phyloP scores from a whole-genome alignment of 257 asterid species.

The Nicotiana noctiflora region DNA sequence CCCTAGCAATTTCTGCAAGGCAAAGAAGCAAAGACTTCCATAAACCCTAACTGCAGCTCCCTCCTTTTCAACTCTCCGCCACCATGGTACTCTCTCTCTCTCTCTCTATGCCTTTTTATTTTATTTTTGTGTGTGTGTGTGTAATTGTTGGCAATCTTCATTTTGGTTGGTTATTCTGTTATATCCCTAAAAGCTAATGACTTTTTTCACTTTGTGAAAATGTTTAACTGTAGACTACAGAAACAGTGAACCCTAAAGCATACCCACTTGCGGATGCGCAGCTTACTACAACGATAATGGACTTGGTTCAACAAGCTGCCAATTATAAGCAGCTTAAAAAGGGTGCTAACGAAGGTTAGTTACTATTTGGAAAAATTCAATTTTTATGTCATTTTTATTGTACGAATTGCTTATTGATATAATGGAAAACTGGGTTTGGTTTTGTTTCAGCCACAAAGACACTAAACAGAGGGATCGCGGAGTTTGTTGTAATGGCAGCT shows the following conservation, averaged over 20 bases:
- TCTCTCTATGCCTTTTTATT: not conserved
- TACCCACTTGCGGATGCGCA: constrained; percentile 83
- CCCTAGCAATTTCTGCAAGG: not conserved
- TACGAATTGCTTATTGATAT: not conserved
- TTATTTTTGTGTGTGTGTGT: not conserved
- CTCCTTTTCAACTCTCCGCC: not conserved
- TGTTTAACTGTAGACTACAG: constrained; percentile 12
- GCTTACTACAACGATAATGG: constrained; percentile 69
- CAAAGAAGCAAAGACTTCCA: not conserved
- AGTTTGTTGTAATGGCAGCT: constrained; percentile 89
- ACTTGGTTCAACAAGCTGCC: constrained; percentile 86
- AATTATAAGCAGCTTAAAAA: constrained; percentile 87
- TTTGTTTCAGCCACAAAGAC: constrained; percentile 76
- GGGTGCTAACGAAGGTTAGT: constrained; percentile 87
- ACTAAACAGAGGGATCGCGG: constrained; percentile 83
- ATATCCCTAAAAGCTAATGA: not conserved
- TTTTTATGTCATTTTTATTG: not conserved
- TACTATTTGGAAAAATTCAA: not conserved
- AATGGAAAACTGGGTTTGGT: not conserved
- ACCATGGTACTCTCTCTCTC: not conserved
- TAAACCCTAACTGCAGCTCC: not conserved
- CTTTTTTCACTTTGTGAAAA: not conserved
- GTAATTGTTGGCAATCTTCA: not conserved
- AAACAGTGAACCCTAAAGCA: constrained; percentile 79
- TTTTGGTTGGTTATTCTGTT: not conserved